Base-by-base conservation (phyloP, 1,139 yeast species). In the Arxiozyma telluris region DNA sequence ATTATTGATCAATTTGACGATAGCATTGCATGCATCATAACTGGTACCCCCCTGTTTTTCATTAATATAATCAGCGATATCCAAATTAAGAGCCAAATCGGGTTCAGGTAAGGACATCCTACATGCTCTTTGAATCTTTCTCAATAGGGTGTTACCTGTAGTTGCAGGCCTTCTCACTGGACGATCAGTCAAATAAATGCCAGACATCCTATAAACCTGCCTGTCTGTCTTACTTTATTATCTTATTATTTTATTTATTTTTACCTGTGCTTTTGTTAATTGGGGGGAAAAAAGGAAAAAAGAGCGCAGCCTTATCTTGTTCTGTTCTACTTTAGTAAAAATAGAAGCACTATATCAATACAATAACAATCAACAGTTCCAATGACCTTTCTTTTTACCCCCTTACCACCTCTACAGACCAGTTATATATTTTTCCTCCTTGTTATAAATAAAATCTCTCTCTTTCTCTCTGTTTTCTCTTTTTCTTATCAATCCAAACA, bases 1-100 rank as follows among this genome's bases (percentile, higher is more conserved):
- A 61, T 86, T 86, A 70, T 90, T 87, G 68, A 93, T 81, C 59
- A 89, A 76, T 66, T 84, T 85, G 52, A 86, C 98, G 57, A 91
- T 84, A n/a, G 93, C 85, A 60, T 84, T 79, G 5, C 96, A 96
- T 1, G 98, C 98, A 65, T 91, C 97, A 58, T 97, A 79, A 4
- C 98, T 96, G 18, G 88, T 77, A 22, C 83, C 79, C 21, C 96
- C 98, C 71, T 91, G 96, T 67, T 93, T 93, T 56, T 87, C 91
- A 68, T 93, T 93, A 70, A 93, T 84, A 64, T 86, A 79, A 71
- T 93, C 99, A 59, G 98, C 93, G 58, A 93, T 91, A 67, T 93
- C 98, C 62, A 93, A 74, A 69, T 91, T 93, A 60, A 90, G 74
- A 1, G 91, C 88, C 58, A 91, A 77, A 66, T 93, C 93, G 8